Conservation (phyloP, 2,329 filamentous ascomycete genomes). For the Samsoniella hepiali region DNA sequence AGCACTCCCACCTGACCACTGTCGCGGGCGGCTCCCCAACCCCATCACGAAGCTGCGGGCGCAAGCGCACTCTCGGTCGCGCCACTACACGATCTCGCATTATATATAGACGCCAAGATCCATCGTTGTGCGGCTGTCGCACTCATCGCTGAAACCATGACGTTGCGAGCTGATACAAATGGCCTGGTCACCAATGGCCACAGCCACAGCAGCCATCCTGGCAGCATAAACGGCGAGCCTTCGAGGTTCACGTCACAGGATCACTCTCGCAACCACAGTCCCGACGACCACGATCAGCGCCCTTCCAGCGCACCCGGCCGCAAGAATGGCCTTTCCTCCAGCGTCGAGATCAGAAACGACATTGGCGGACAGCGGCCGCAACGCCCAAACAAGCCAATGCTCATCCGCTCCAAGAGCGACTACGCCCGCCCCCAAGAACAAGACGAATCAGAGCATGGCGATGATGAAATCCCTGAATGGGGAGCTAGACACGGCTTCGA, state of each 20-base stretch:
- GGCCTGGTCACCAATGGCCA: conserved; percentile 10
- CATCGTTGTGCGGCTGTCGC: background rate
- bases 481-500: conserved; percentile 83
- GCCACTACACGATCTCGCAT: background rate
- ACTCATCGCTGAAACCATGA: background rate
- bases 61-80: background rate
- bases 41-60: background rate
- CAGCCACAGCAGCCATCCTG: conserved; percentile 10
- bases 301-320: conserved; percentile 46
- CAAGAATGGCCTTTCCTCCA: conserved; percentile 33
- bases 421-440: conserved; percentile 42
- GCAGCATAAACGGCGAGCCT: conserved; percentile 12
- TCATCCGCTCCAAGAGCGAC: conserved; percentile 57
- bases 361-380: conserved; percentile 35
- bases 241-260: conserved; percentile 15
- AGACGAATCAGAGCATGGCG: conserved; percentile 39
- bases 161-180: conserved; percentile 10
- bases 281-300: conserved; percentile 31
- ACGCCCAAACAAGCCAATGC: conserved; percentile 46
- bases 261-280: conserved; percentile 12
- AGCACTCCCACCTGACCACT: background rate
- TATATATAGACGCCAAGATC: background rate
- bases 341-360: conserved; percentile 30
- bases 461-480: conserved; percentile 50
- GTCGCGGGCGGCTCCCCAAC: background rate